Conservation (phyloP, 176 grass and related monocot species). For the Triticum monococcum region DNA sequence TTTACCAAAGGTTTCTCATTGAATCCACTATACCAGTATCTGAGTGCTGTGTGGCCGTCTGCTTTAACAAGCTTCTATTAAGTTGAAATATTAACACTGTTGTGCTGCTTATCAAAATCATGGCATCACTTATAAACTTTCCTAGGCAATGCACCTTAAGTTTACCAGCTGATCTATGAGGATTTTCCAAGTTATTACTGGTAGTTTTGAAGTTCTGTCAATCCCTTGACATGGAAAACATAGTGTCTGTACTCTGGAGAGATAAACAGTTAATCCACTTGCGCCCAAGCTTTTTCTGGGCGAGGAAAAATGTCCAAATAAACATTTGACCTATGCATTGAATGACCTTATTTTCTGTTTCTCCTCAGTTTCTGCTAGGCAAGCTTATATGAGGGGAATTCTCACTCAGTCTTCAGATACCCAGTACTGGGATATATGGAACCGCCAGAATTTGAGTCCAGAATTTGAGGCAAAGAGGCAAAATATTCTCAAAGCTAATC, state of each 20-base stretch:
- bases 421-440: constrained; percentile 95
- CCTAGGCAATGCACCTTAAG: not conserved
- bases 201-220: not conserved
- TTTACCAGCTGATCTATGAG: not conserved
- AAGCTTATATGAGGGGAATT: constrained; percentile 91
- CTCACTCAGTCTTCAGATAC: constrained; percentile 81
- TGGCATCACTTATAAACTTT: not conserved
- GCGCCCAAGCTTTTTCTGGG: not conserved
- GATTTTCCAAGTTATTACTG: not conserved
- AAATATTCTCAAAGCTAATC: constrained; percentile 84
- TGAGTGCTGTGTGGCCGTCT: not conserved
- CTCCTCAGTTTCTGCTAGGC: constrained; percentile 79
- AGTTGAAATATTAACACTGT: not conserved
- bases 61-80: not conserved
- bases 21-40: not conserved
- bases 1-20: not conserved
- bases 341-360: constrained; percentile 33
- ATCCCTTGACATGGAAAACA: not conserved
- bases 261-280: not conserved
- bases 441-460: constrained; percentile 82
- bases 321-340: not conserved
- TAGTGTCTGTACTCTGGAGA: not conserved
- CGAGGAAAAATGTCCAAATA: not conserved
- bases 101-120: not conserved
- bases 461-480: constrained; percentile 92